Evolutionary conservation across 1,284 basidiomycete genomes (phyloP), one percentile per base, ranked within the genome.

Genomic region (Pseudozyma sp.): DNA sequence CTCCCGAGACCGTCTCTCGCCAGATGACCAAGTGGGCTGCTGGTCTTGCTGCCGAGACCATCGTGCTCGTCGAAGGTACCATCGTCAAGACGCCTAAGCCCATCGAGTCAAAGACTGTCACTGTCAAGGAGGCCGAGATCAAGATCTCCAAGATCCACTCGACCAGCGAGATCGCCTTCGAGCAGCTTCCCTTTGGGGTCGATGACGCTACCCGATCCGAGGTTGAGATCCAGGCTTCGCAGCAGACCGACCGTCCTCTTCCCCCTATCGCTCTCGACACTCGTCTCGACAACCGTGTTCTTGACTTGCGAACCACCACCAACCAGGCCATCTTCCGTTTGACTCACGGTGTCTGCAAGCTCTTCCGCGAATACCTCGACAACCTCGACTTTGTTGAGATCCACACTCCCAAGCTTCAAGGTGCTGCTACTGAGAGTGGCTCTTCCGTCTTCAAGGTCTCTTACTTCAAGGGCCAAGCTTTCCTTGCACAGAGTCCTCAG

Each of bases 1-100:
- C 92, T 40, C 90, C 91, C 21, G 92, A 91, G 65, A 92, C 91
- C 77, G 89, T 99, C 16, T 97, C 94, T 74, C 97, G 95, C 86
- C 95, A 97, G 86, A 99, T 99, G 97, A 90, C 94, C 59, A 98
- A 96, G 86, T 99, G 93, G 92, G 90, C 92, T 16, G 90, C 91
- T 19, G 85, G 89, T 43, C 87, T 99, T 53, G 88, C 91, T 40
- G 89, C 90, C 74, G 97, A 99, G 87, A 93, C 92, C 63, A 95
- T 99, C 78, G 92, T 99, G 10, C 90, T 95, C 38, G 92, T 97
- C 10, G 92, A 97, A 86, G 91, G 90, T 47, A 86, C 89, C 61
- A 77, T 85, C 34, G 63, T 62, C 59, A 82, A 81, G 67, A 92
- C 96, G 45, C 91, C 91, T 85, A 92, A 92, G 82, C 90, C 93